These are phyloP conservation scores for Thermomyces lanuginosus DNA, from an alignment of 2,329 filamentous ascomycete genomes.

Conservation along the genomic window DNA sequence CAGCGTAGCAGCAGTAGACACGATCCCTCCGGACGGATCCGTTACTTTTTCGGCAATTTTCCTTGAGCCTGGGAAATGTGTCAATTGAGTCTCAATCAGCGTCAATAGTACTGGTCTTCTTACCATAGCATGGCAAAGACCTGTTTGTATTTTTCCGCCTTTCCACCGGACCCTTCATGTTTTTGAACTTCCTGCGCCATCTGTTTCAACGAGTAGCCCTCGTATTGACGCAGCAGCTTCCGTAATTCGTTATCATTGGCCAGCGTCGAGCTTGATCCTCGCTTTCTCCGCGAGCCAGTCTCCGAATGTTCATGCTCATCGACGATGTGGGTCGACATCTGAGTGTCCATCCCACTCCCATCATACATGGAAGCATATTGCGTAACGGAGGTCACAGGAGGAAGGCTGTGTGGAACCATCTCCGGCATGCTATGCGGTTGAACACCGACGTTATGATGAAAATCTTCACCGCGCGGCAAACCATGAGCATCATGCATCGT, in stretches of 20 bases:
- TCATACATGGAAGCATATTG: conserved; percentile 28
- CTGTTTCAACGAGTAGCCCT: conserved; percentile 29
- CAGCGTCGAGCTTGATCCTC: conserved; percentile 31
- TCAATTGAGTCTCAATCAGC: conserved; percentile 6
- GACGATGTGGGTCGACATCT: conserved; percentile 23
- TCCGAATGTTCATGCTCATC: conserved; percentile 30
- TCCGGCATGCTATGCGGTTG: conserved; percentile 22
- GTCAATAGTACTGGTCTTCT: conserved; percentile 7
- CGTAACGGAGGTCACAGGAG: conserved; percentile 16
- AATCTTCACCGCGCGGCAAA: conserved; percentile 24
- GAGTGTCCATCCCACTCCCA: conserved; percentile 23
- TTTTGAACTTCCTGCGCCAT: conserved; percentile 34
- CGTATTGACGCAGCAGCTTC: conserved; percentile 31
- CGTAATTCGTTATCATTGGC: conserved; percentile 35
- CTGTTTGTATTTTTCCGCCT: conserved; percentile 36
- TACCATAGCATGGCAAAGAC: conserved; percentile 38
- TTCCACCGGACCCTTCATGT: conserved; percentile 33
- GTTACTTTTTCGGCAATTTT: conserved; percentile 31
- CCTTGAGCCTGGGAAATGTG: conserved; percentile 25
- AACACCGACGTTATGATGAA: too few species aligned
- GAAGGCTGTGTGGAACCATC: conserved; percentile 17
- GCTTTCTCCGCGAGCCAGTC: conserved; percentile 28
- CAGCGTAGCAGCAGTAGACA: conserved; percentile 91
- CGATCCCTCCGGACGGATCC: conserved; percentile 74
- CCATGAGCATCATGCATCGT: conserved; percentile 23